A percentile compares a stretch with the other conserved stretches of the same genome.
Conservation (phyloP, 140 eudicot species). For the Cichorium intybus region DNA sequence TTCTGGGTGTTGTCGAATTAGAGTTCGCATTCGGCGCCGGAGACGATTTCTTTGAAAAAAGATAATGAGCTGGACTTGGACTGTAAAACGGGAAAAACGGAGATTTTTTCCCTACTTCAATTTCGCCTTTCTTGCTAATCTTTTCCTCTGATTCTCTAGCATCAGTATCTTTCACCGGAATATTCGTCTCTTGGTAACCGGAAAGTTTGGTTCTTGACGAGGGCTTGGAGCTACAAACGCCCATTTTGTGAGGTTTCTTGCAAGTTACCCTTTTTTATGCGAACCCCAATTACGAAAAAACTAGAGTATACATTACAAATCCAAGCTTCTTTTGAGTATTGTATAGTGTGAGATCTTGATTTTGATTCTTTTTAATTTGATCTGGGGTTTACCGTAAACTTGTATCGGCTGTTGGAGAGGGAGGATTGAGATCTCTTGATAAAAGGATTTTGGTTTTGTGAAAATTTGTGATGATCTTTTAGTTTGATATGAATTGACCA, state of each 20-base stretch:
- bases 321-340: not conserved
- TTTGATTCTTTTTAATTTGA: conserved; percentile 9
- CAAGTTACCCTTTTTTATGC: not conserved
- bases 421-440: conserved; percentile 30
- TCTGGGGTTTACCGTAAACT: conserved; percentile 1
- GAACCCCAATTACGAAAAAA: not conserved
- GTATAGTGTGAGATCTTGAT: conserved; percentile 3
- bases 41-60: conserved; percentile 76
- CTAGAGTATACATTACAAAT: not conserved
- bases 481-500: conserved; percentile 29
- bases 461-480: not conserved
- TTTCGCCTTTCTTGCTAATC: conserved; percentile 23
- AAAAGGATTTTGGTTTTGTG: conserved; percentile 27
- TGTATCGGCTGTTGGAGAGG: conserved; percentile 8
- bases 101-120: conserved; percentile 52
- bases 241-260: conserved; percentile 37
- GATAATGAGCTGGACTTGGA: conserved; percentile 80
- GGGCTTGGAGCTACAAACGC: conserved; percentile 71
- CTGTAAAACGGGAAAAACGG: conserved; percentile 78
- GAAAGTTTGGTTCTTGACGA: conserved; percentile 33
- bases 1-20: conserved; percentile 60
- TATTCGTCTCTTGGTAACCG: conserved; percentile 26
- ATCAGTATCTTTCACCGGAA: conserved; percentile 17
- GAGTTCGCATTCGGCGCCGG: conserved; percentile 58
- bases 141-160: not conserved